A percentile compares a stretch with the other conserved stretches of the same genome.
Conservation (phyloP, 2,329 filamentous ascomycete species). For the Leptoxyphium fumago region DNA sequence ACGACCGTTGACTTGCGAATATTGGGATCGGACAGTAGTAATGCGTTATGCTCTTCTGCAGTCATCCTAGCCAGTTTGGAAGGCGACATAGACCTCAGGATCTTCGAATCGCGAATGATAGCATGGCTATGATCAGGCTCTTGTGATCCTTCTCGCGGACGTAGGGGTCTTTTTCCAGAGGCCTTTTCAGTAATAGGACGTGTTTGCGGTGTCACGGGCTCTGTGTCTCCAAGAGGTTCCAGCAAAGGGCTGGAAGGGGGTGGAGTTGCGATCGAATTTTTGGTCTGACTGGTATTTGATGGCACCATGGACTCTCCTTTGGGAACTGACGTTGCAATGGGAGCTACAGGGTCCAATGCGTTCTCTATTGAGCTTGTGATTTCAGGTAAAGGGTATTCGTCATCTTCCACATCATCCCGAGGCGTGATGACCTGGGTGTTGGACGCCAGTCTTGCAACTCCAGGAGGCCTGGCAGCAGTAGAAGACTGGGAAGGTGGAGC, state of each 20-base stretch:
- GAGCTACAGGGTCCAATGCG: conserved; percentile 9
- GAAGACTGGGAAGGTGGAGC: background rate
- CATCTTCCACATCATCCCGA: conserved; percentile 16
- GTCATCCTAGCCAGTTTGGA: conserved; percentile 42
- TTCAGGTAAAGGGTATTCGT: conserved; percentile 15
- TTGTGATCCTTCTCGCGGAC: conserved; percentile 16
- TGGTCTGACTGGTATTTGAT: background rate
- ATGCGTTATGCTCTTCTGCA: conserved; percentile 83
- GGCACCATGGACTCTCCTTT: background rate
- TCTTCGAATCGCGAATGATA: conserved; percentile 16
- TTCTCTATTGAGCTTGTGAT: conserved; percentile 21
- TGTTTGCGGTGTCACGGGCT: background rate
- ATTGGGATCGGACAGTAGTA: conserved; percentile 68
- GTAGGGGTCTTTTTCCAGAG: background rate
- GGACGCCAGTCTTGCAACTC: background rate
- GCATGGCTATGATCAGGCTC: conserved; percentile 20
- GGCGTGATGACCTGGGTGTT: conserved; percentile 19
- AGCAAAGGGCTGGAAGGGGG: conserved; percentile 7
- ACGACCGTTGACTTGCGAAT: conserved; percentile 80
- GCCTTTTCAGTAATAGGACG: background rate
- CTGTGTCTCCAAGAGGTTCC: background rate
- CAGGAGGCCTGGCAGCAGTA: conserved; percentile 2
- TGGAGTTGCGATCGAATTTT: conserved; percentile 8
- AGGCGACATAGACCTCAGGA: conserved; percentile 13
- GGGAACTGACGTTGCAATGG: background rate